Base-by-base conservation (phyloP, 495 filamentous ascomycete species). In the Penicillium goetzii region DNA sequence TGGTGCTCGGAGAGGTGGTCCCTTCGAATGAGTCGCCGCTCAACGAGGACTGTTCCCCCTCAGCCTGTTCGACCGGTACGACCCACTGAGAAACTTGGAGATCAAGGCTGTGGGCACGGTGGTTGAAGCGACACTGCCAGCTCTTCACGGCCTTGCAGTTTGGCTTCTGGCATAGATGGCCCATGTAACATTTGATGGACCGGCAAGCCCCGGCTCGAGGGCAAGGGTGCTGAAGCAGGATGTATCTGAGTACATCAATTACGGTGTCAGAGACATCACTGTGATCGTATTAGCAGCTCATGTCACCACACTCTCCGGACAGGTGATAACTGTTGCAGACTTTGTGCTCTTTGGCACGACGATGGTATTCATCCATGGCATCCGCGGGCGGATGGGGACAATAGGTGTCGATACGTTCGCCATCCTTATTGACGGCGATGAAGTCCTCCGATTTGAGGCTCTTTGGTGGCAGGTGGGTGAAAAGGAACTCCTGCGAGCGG, bases 261-360 rank as follows among this genome's bases (percentile, higher is more conserved):
- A 76, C 63, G 7, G 61, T 56, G 3, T 68, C 45, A 9, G 81
- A 76, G 11, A 78, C 62, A 57, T 78, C 73, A 33, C 59, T 72
- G 60, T 82, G 81, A 32, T 77, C 75, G 50, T 72, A 81, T 4
- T 63, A 54, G 41, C 81, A 84, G 40, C 59, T 62, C 55, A 72
- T 59, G 41, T 75, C 70, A n/a, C 68, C 69, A 58, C 78, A 81
- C 36, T 73, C 62, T 8, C 78, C 77, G 0, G 63, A 70, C 6
- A 85, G 71, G 49, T 83, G 79, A 63, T 75, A 76, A 41, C 69
- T 76, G 66, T 78, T 79, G 66, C 83, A 84, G 19, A 76, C 74
- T 47, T 75, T 75, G 52, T 69, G 70, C n/a, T 68, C 64, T 38
- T 74, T 76, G 17, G 69, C 62, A 3, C 75, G 73, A 17, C 71